These are phyloP conservation scores for Fonsecaea multimorphosa DNA, from an alignment of 2,329 filamentous ascomycete genomes.

Conservation along the genomic window DNA sequence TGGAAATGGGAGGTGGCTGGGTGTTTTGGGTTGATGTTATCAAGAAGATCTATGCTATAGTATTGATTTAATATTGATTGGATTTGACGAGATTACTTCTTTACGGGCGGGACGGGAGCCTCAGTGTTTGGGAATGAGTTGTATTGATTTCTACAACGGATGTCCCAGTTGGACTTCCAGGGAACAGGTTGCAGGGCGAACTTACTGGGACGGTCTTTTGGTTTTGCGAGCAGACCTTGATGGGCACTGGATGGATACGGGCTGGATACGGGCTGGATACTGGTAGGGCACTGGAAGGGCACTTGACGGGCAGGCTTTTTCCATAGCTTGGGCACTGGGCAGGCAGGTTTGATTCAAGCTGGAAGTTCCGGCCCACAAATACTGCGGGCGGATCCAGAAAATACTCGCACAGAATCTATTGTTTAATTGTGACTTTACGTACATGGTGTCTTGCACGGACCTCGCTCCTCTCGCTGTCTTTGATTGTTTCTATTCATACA, in stretches of 20 bases:
- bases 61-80: conserved; percentile 1
- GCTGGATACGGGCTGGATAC: no score
- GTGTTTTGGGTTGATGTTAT: background rate
- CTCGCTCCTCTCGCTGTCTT: background rate
- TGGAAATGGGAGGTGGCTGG: background rate
- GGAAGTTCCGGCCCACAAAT: conserved; percentile 1
- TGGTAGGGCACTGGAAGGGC: no score
- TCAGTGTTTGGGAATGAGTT: background rate
- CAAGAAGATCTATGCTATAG: background rate
- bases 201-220: background rate
- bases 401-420: background rate
- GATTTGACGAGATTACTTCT: background rate
- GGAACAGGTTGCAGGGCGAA: conserved; percentile 1
- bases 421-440: background rate
- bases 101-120: background rate
- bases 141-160: conserved; percentile 1
- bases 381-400: conserved; percentile 2
- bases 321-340: background rate
- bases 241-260: background rate
- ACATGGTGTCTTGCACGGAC: background rate
- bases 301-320: background rate
- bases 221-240: background rate
- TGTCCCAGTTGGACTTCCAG: conserved; percentile 1
- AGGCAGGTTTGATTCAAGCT: background rate
- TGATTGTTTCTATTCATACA: background rate